A percentile compares a stretch with the other conserved stretches of the same genome.
These are phyloP conservation scores for Hemileia vastatrix DNA, from an alignment of 1,284 basidiomycete genomes.

Conservation along the genomic window DNA sequence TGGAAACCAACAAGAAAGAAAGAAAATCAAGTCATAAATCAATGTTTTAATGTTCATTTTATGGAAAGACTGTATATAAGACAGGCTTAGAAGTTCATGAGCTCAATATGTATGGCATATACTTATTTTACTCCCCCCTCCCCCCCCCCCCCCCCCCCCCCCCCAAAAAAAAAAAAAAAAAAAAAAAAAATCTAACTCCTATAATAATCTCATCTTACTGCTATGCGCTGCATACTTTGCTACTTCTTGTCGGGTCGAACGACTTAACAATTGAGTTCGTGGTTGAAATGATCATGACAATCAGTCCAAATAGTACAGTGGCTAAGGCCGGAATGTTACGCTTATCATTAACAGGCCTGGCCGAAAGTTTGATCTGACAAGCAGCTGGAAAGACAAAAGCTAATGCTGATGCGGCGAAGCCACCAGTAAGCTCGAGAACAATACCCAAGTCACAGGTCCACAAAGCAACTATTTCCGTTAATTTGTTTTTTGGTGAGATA, in stretches of 20 bases:
- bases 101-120: too few species aligned
- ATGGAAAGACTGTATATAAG: too few species aligned
- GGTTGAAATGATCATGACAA: conserved; percentile 17
- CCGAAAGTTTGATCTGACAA: conserved; percentile 17
- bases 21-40: too few species aligned
- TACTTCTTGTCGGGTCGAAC: conserved; percentile 3
- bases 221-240: conserved; percentile 21
- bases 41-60: too few species aligned
- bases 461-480: conserved; percentile 59
- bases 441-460: conserved; percentile 93
- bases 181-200: too few species aligned
- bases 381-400: conserved; percentile 21
- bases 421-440: conserved; percentile 94
- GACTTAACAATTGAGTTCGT: conserved; percentile 8
- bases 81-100: too few species aligned
- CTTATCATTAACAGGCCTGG: conserved; percentile 5
- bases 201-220: too few species aligned
- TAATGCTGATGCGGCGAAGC: conserved; percentile 48
- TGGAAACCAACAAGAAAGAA: too few species aligned
- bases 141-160: too few species aligned
- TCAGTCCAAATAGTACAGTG: conserved; percentile 8
- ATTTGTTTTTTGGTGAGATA: too few species aligned
- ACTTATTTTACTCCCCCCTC: too few species aligned
- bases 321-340: conserved; percentile 6
- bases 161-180: too few species aligned